These are phyloP conservation scores for Kurtzmaniella quercitrusa DNA, from an alignment of 1,139 yeast species.

Conservation along the genomic window DNA sequence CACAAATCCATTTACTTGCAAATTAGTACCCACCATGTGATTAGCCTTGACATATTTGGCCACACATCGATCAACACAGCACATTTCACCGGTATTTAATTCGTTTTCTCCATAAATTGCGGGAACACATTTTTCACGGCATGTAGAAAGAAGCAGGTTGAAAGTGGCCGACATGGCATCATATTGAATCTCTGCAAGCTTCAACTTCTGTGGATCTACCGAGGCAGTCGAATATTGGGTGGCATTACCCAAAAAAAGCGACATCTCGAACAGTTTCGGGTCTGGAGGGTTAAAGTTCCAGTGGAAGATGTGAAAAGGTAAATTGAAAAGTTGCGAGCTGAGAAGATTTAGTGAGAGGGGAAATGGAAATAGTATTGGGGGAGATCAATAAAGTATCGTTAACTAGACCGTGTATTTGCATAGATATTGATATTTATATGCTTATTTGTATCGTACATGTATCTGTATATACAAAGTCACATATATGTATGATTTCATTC, in stretches of 20 bases:
- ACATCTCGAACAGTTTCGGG: slow-evolving; percentile 38
- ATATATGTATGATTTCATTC: too few relatives aligned
- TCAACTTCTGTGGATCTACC: slow-evolving; percentile 64
- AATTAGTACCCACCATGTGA: slow-evolving; percentile 49
- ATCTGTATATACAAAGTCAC: too few relatives aligned
- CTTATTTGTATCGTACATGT: too few relatives aligned
- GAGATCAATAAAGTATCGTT: too few relatives aligned
- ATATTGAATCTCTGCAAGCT: slow-evolving; percentile 71
- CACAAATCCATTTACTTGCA: slow-evolving; percentile 28
- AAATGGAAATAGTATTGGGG: too few relatives aligned
- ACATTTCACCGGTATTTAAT: slow-evolving; percentile 68
- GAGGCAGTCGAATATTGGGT: slow-evolving; percentile 40
- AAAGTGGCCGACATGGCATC: slow-evolving; percentile 69
- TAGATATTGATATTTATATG: too few relatives aligned
- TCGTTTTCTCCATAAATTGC: slow-evolving; percentile 77
- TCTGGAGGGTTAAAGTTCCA: background rate
- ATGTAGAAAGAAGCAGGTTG: slow-evolving; percentile 51
- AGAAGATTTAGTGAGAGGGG: background rate
- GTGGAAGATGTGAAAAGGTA: background rate
- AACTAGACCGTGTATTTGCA: too few relatives aligned
- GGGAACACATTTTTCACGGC: slow-evolving; percentile 70
- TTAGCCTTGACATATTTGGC: slow-evolving; percentile 68
- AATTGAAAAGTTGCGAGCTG: background rate
- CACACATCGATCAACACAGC: slow-evolving; percentile 77
- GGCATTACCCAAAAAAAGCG: slow-evolving; percentile 50